These are phyloP conservation scores for Colletotrichum caudatum DNA, from an alignment of 2,329 filamentous ascomycete genomes.

Conservation along the genomic window DNA sequence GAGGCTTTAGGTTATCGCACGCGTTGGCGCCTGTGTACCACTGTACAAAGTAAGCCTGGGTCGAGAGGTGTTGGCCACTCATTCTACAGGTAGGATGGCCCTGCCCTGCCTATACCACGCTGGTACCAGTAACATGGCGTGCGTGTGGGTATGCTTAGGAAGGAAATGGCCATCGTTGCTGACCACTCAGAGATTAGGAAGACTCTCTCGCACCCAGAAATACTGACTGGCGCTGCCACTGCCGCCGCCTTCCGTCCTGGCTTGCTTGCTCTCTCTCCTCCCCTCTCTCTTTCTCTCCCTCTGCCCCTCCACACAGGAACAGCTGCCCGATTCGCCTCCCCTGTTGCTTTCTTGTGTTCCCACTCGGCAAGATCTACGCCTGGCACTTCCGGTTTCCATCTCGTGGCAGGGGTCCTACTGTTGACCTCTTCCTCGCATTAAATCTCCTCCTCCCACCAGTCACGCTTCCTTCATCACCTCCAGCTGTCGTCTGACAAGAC, in stretches of 20 bases:
- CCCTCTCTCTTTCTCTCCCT: not conserved
- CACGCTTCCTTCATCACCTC: constrained; percentile 5
- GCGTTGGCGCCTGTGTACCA: not conserved
- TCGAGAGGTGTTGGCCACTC: constrained; percentile 1
- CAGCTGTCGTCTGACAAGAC: constrained; percentile 1
- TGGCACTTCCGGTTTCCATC: constrained; percentile 27
- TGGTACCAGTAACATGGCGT: constrained; percentile 4
- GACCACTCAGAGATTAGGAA: constrained; percentile 9
- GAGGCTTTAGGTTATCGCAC: not conserved
- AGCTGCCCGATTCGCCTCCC: constrained; percentile 19
- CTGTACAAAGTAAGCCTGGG: not conserved
- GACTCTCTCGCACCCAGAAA: not conserved
- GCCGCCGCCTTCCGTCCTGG: not conserved
- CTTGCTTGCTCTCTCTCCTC: not conserved
- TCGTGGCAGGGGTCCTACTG: constrained; percentile 7
- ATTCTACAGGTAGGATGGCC: constrained; percentile 13
- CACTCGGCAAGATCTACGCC: constrained; percentile 22
- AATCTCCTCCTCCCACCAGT: constrained; percentile 26
- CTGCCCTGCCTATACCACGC: constrained; percentile 4
- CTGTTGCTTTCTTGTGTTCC: constrained; percentile 16
- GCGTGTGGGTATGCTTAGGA: not conserved
- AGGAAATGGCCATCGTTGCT: not conserved
- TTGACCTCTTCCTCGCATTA: constrained; percentile 25
- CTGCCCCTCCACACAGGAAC: constrained; percentile 24
- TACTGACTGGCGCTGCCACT: constrained; percentile 1